Percentiles rank a stretch among this genome's conserved stretches.
phyloP scores from a whole-genome alignment of 768 basidiomycete species.

The Lepiota venenata region DNA sequence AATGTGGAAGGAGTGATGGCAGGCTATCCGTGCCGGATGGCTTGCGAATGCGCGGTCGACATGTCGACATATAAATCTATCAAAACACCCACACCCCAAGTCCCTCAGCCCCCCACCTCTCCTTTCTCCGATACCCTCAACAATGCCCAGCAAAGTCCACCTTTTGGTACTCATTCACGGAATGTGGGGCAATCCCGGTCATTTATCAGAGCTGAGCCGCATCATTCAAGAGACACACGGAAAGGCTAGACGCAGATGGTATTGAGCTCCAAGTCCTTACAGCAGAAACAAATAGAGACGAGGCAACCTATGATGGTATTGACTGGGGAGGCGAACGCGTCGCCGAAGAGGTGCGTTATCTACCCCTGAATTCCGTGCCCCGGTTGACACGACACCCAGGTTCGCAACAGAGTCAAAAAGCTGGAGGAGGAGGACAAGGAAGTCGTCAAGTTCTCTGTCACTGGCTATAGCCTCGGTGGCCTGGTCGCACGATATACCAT shows the following conservation, averaged over 20 bases:
- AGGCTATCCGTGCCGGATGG: background rate
- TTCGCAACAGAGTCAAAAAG: slow-evolving; percentile 50
- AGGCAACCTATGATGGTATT: slow-evolving; percentile 77
- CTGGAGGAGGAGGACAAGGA: slow-evolving; percentile 49
- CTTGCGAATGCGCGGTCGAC: slow-evolving; percentile 5
- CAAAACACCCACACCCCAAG: background rate
- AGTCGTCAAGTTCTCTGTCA: slow-evolving; percentile 69
- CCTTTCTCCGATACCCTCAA: background rate
- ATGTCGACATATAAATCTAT: background rate
- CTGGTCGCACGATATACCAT: slow-evolving; percentile 77
- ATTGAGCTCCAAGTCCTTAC: slow-evolving; percentile 58
- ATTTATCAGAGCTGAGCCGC: slow-evolving; percentile 57
- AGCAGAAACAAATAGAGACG: slow-evolving; percentile 61
- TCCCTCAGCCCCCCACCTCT: background rate
- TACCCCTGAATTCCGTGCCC: background rate
- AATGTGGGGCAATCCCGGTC: slow-evolving; percentile 79
- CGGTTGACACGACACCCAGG: slow-evolving; percentile 30
- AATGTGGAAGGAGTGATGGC: background rate
- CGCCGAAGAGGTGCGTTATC: slow-evolving; percentile 61
- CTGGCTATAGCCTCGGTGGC: slow-evolving; percentile 82
- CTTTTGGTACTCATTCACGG: slow-evolving; percentile 56
- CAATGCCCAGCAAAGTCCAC: slow-evolving; percentile 31
- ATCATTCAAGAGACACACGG: slow-evolving; percentile 45
- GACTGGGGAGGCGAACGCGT: slow-evolving; percentile 84
- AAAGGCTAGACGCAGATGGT: slow-evolving; percentile 27